A percentile compares a stretch with the other conserved stretches of the same genome.
These are phyloP conservation scores for Tetrahymena thermophila DNA, from an alignment of 73 alveolate genomes.

Conservation along the genomic window DNA sequence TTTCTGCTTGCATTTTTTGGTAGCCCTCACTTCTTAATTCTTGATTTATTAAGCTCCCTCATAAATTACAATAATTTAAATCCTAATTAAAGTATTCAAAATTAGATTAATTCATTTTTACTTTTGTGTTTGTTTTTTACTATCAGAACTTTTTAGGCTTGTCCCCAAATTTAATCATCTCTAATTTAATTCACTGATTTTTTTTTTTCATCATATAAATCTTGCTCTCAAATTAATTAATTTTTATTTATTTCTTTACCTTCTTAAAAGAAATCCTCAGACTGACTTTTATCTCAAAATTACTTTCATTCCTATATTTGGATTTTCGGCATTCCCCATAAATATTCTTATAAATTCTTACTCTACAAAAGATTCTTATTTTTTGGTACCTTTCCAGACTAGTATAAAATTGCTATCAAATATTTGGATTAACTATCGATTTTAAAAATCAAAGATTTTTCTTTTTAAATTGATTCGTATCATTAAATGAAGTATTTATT, in stretches of 20 bases:
- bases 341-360: neutral
- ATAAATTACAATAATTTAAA: neutral
- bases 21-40: neutral
- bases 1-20: neutral
- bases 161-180: slow-evolving; percentile 1
- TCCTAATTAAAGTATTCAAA: neutral
- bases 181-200: neutral
- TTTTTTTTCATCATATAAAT: neutral
- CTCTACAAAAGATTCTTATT: neutral
- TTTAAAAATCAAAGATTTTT: too few relatives aligned
- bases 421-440: too few relatives aligned
- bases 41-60: neutral
- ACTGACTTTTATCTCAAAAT: neutral
- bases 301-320: neutral
- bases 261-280: neutral
- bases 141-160: neutral
- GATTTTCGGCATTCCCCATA: neutral
- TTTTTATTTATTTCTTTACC: neutral
- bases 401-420: too few relatives aligned
- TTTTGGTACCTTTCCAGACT: neutral
- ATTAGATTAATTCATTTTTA: neutral
- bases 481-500: too few relatives aligned
- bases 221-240: neutral
- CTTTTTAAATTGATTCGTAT: too few relatives aligned
- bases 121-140: neutral